Evolutionary conservation across 257 asterid genomes (phyloP), one percentile per base, ranked within the genome.

Genomic region (Fraxinus anomala): DNA sequence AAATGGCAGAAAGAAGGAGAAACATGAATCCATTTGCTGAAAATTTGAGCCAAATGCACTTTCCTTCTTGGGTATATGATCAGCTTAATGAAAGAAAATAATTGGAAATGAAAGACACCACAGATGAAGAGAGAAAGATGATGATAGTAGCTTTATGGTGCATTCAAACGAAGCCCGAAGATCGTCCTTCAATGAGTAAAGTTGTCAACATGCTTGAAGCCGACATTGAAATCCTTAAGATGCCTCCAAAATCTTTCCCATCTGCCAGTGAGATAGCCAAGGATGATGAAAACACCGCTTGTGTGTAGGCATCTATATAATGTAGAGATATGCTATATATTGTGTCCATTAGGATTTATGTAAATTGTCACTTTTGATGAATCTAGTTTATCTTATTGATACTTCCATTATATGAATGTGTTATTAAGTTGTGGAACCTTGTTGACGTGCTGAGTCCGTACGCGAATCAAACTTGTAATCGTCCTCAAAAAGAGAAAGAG

Each of bases 141-240:
- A 80, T 87, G 9, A 31, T 85, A 21, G 90, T 78, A 28, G 90
- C 76, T 3, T n/a, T 90, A 63, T 88, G 90, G 89, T 90, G 94
- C 80, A 90, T 90, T 77, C 94, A 87, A 40, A 84, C 83, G 74
- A 85, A 63, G 76, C 77, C 88, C 5, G 82, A 66, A 8, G 85
- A 87, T 34, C 84, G 91, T 76, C 92, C 91, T 11, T 65, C 61
- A 34, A 87, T 88, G 85, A 85, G 80, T 56, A 81, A 88, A 80
- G 85, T 84, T 37, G 83, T 85, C n/a, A 82, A 70, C 30, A 88
- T 90, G 92, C 92, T 90, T 68, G 80, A 87, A 84, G 87, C 87
- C 44, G 84, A 70, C 36, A 63, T 30, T 49, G 86, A 81, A 70
- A 9, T 24, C 59, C 42, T 84, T 54, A 85, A 7, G 6, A 63